Percentiles rank a stretch among this genome's conserved stretches.
Conservation (phyloP, 805 yeast species). For the Tetrapisispora iriomotensis region DNA sequence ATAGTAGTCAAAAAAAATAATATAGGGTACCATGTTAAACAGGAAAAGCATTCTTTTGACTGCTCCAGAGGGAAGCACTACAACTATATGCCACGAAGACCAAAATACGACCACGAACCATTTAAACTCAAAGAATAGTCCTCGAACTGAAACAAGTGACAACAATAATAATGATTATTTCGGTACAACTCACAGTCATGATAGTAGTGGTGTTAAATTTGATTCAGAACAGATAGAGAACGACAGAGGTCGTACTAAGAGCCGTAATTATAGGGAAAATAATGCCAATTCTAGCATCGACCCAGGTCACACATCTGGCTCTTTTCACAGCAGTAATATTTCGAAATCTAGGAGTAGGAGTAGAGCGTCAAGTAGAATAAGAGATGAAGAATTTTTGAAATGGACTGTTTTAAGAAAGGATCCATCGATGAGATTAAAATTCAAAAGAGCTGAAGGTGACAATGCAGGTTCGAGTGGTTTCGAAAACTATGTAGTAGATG, state of each 20-base stretch:
- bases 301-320: background rate
- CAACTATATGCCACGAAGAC: background rate
- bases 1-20: no score
- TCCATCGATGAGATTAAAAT: slow-evolving; percentile 54
- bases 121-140: background rate
- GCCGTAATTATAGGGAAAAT: slow-evolving; percentile 5
- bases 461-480: slow-evolving; percentile 12
- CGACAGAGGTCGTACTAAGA: slow-evolving; percentile 24
- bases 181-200: background rate
- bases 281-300: slow-evolving; percentile 2
- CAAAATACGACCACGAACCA: background rate
- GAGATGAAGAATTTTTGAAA: slow-evolving; percentile 35
- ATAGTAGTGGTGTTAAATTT: slow-evolving; percentile 16
- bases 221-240: slow-evolving; percentile 23
- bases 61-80: slow-evolving; percentile 13
- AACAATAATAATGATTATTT: background rate
- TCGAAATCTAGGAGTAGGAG: slow-evolving; percentile 22
- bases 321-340: background rate
- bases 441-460: slow-evolving; percentile 10
- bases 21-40: slow-evolving; percentile 6
- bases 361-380: slow-evolving; percentile 21
- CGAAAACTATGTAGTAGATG: slow-evolving; percentile 13
- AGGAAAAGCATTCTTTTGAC: slow-evolving; percentile 20
- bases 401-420: slow-evolving; percentile 66
- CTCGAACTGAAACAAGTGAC: background rate